These are phyloP conservation scores for Termitomyces sp. DNA, from an alignment of 768 basidiomycete genomes.

Conservation along the genomic window DNA sequence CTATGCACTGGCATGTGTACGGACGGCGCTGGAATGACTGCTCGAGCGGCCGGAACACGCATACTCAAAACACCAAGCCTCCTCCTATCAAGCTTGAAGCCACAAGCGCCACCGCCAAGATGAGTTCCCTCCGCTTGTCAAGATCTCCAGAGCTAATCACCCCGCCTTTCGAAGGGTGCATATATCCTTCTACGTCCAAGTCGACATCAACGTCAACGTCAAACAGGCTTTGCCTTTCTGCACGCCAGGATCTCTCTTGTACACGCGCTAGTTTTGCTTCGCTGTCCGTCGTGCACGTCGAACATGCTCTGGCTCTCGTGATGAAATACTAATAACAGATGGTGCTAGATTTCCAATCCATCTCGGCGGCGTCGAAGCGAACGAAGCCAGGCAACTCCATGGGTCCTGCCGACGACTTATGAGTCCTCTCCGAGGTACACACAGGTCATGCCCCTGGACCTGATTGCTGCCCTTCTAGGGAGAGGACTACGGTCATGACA, in stretches of 20 bases:
- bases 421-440: background rate
- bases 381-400: background rate
- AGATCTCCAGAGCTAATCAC: slow-evolving; percentile 4
- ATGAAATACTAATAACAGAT: background rate
- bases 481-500: background rate
- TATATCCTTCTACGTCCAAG: background rate
- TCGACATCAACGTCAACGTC: background rate
- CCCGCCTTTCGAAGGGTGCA: background rate
- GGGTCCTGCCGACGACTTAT: background rate
- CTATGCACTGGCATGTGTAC: too few species aligned
- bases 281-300: background rate
- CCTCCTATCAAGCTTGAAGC: background rate
- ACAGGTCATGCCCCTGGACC: background rate
- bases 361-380: background rate
- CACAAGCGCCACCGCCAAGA: background rate
- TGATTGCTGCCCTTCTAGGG: background rate
- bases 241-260: background rate
- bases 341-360: background rate
- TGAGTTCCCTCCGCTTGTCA: background rate
- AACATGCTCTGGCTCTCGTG: background rate
- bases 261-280: background rate
- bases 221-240: background rate
- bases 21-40: background rate
- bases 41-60: background rate
- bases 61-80: background rate